These are phyloP conservation scores for Xylariaceae sp. DNA, from an alignment of 2,329 filamentous ascomycete species.

Conservation along the genomic window DNA sequence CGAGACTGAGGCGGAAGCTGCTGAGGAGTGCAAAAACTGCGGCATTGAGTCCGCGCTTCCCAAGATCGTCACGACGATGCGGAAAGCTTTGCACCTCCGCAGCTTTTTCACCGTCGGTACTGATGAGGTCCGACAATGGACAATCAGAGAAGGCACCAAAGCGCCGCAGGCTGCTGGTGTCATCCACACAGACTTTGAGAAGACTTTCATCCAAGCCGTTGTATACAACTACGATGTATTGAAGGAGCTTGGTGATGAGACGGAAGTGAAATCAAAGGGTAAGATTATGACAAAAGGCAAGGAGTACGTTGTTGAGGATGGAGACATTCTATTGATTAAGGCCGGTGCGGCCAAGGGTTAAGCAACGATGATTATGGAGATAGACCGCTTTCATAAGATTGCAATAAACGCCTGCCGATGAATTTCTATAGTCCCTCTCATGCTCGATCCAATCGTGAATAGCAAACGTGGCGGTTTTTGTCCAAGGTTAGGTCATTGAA, in stretches of 20 bases:
- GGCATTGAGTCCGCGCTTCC: slow-evolving; percentile 83
- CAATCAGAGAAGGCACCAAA: slow-evolving; percentile 90
- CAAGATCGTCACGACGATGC: slow-evolving; percentile 90
- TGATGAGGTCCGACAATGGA: slow-evolving; percentile 98
- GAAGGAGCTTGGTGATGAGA: slow-evolving; percentile 84
- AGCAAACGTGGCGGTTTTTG: neutral
- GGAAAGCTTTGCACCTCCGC: slow-evolving; percentile 79
- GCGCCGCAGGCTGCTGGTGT: slow-evolving; percentile 97
- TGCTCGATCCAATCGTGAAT: neutral
- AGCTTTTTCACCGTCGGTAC: slow-evolving; percentile 96
- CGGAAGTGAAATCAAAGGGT: slow-evolving; percentile 82
- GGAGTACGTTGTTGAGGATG: slow-evolving; percentile 86
- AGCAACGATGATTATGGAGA: slow-evolving; percentile 4
- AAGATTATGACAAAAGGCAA: slow-evolving; percentile 99
- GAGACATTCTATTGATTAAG: slow-evolving; percentile 82
- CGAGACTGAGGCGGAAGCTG: slow-evolving; percentile 67
- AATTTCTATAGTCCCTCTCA: slow-evolving; percentile 2
- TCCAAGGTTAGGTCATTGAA: too few species aligned
- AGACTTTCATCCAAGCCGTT: slow-evolving; percentile 96
- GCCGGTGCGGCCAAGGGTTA: slow-evolving; percentile 73
- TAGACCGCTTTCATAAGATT: slow-evolving; percentile 10
- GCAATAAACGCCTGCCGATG: slow-evolving; percentile 11
- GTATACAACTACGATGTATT: slow-evolving; percentile 84
- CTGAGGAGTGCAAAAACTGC: slow-evolving; percentile 83
- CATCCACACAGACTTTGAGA: slow-evolving; percentile 97